These are phyloP conservation scores for Elaeagnus macrophylla DNA, from an alignment of 306 rosid genomes.

Conservation along the genomic window DNA sequence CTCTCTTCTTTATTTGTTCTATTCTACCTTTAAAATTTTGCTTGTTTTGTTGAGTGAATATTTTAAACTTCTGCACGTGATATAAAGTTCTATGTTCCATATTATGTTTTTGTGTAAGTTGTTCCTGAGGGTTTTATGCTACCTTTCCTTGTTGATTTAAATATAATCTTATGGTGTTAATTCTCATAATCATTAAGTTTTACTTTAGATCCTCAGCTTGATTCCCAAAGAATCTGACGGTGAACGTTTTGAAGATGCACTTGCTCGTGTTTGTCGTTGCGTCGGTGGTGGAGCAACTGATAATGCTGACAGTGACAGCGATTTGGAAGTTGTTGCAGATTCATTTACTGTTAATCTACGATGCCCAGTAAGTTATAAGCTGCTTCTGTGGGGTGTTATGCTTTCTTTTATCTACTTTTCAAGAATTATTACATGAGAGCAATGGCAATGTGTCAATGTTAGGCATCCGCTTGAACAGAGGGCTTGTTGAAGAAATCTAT, in stretches of 20 bases:
- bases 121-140: background rate
- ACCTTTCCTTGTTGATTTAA: background rate
- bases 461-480: too few species aligned
- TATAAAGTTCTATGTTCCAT: too few species aligned
- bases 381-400: background rate
- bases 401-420: too few species aligned
- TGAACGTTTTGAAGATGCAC: slow-evolving; percentile 81
- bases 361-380: slow-evolving; percentile 69
- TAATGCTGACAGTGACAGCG: slow-evolving; percentile 88
- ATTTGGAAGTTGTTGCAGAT: slow-evolving; percentile 93
- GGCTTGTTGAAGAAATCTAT: too few species aligned
- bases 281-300: slow-evolving; percentile 76
- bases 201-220: slow-evolving; percentile 47
- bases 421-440: too few species aligned
- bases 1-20: too few species aligned
- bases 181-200: background rate
- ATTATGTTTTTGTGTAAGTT: too few species aligned
- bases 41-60: too few species aligned
- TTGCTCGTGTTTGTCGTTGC: slow-evolving; percentile 79
- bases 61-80: too few species aligned
- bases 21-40: too few species aligned
- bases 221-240: slow-evolving; percentile 85
- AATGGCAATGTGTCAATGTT: too few species aligned
- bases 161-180: slow-evolving; percentile 7
- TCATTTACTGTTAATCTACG: slow-evolving; percentile 73